Percentiles rank a stretch among this genome's conserved stretches.
Conservation (phyloP, 345 rosid genomes). For the Arabis alpina region DNA sequence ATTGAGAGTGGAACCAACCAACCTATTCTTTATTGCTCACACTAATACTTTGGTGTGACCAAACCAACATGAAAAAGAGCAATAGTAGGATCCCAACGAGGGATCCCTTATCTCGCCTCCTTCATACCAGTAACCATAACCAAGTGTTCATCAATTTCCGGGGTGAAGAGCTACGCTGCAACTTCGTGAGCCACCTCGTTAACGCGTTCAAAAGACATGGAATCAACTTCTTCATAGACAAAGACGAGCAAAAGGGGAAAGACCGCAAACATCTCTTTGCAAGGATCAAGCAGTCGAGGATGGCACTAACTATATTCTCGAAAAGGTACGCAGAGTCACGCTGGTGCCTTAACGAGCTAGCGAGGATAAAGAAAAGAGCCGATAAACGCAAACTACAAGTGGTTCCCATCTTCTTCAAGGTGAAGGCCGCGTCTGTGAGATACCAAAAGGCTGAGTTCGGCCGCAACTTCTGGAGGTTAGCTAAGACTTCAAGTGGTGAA, state of each 20-base stretch:
- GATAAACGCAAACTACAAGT: neutral
- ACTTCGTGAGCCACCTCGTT: slow-evolving; percentile 25
- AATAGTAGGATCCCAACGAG: too few species aligned
- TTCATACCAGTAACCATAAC: too few species aligned
- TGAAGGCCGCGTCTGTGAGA: neutral
- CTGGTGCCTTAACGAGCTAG: slow-evolving; percentile 18
- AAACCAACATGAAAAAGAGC: too few species aligned
- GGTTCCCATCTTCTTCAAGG: slow-evolving; percentile 27
- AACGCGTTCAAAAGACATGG: slow-evolving; percentile 10
- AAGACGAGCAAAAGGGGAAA: slow-evolving; percentile 14
- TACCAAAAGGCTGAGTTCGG: slow-evolving; percentile 3
- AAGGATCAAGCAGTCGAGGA: slow-evolving; percentile 8
- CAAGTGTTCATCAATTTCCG: slow-evolving; percentile 31
- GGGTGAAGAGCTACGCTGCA: slow-evolving; percentile 9
- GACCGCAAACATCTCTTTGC: neutral
- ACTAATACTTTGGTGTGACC: too few species aligned
- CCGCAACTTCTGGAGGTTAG: slow-evolving; percentile 18
- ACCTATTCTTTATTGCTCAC: too few species aligned
- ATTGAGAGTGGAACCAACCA: too few species aligned
- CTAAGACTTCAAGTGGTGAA: slow-evolving; percentile 18
- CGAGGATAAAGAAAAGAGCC: neutral
- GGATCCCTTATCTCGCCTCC: too few species aligned
- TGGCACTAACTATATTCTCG: slow-evolving; percentile 3
- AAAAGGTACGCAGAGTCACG: slow-evolving; percentile 11
- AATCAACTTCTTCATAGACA: slow-evolving; percentile 28